Evolutionary conservation across 2,329 filamentous ascomycete genomes (phyloP).

Genomic region (Calonectria leucothoes): DNA sequence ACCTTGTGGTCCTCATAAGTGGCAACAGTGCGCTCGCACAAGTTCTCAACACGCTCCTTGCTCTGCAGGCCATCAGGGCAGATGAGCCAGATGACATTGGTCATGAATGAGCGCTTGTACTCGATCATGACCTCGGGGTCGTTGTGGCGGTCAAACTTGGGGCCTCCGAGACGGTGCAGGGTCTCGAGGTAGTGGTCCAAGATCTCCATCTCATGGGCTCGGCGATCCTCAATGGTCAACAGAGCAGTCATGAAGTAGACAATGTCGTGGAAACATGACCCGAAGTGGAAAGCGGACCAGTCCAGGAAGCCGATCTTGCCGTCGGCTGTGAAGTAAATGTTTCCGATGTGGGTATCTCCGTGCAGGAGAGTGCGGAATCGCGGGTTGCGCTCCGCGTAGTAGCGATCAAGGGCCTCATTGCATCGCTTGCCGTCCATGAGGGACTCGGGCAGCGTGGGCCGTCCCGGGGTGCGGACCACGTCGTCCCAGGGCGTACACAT

Average conservation of each 20-base stretch:
- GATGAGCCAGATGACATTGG: conserved; percentile 36
- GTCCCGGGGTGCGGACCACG: neutral
- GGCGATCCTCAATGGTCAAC: conserved; percentile 36
- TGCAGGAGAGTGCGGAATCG: conserved; percentile 22
- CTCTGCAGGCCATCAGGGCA: conserved; percentile 43
- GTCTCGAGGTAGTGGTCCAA: conserved; percentile 35
- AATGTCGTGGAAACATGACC: conserved; percentile 27
- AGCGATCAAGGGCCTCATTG: neutral
- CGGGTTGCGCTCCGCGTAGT: conserved; percentile 21
- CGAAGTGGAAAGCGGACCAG: conserved; percentile 23
- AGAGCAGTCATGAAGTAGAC: conserved; percentile 21
- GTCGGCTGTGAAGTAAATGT: conserved; percentile 13
- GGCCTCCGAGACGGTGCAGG: conserved; percentile 24
- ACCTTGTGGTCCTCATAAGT: conserved; percentile 51
- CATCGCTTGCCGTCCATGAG: conserved; percentile 17
- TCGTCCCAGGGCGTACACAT: conserved; percentile 22
- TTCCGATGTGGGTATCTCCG: conserved; percentile 27
- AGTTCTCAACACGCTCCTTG: conserved; percentile 47
- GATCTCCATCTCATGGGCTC: conserved; percentile 51
- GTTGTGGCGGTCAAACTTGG: neutral
- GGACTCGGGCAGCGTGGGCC: conserved; percentile 6
- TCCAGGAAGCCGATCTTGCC: conserved; percentile 24
- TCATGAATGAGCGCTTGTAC: conserved; percentile 6
- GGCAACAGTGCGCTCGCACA: conserved; percentile 50
- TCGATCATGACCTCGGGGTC: neutral